A percentile compares a stretch with the other conserved stretches of the same genome.
These are phyloP conservation scores for Paramecium caudatum DNA, from an alignment of 73 alveolate species.

Conservation along the genomic window DNA sequence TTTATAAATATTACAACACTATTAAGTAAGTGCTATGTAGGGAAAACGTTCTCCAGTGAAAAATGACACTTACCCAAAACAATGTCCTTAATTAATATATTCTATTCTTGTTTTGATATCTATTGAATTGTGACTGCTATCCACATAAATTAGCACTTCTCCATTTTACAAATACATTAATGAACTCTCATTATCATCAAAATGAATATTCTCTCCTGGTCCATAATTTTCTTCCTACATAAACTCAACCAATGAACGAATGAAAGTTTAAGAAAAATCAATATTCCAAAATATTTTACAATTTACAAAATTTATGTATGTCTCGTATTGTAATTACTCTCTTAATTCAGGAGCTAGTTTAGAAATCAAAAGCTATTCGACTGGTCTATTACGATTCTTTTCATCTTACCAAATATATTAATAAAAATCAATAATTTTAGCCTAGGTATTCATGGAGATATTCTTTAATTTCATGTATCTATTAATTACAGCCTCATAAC, in stretches of 20 bases:
- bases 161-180: neutral
- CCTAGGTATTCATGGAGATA: neutral
- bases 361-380: neutral
- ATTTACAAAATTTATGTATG: conserved; percentile 6
- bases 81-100: neutral
- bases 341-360: conserved; percentile 60
- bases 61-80: neutral
- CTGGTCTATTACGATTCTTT: conserved; percentile 17
- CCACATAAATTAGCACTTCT: neutral
- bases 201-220: conserved; percentile 34
- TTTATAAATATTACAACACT: conserved; percentile 1
- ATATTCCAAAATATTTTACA: neutral
- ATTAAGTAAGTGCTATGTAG: neutral
- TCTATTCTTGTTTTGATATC: conserved; percentile 15
- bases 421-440: conserved; percentile 8
- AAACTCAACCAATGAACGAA: neutral
- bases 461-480: conserved; percentile 44
- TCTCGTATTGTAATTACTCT: conserved; percentile 19
- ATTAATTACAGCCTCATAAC: conserved; percentile 44
- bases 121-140: neutral
- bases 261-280: neutral
- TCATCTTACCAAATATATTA: conserved; percentile 48
- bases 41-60: conserved; percentile 3
- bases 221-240: conserved; percentile 52
- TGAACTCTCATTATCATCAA: neutral